phyloP scores from a whole-genome alignment of 257 asterid species.

The Solanum corneliomulleri region DNA sequence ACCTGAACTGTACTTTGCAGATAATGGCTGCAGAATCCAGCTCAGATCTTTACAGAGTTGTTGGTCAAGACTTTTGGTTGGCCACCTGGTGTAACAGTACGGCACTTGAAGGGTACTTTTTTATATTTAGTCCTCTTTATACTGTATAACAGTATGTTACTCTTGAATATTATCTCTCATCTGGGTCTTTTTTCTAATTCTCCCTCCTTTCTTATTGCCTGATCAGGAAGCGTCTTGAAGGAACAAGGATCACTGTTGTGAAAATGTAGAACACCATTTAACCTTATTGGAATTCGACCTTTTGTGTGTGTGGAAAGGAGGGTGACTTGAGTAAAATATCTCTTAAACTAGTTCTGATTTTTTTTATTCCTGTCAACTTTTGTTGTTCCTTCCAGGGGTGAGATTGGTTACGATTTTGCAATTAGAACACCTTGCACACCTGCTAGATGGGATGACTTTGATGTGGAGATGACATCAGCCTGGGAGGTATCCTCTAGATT shows the following conservation, averaged over 20 bases:
- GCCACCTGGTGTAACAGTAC: conserved; percentile 78
- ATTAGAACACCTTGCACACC: conserved; percentile 74
- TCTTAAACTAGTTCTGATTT: background rate
- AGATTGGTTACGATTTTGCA: conserved; percentile 67
- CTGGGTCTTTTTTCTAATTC: background rate
- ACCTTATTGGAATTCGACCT: background rate
- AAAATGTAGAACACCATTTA: conserved; percentile 35
- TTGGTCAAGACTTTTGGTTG: conserved; percentile 95
- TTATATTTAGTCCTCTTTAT: conserved; percentile 3
- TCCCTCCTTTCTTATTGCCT: conserved; percentile 12
- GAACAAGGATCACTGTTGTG: conserved; percentile 72
- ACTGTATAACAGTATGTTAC: background rate
- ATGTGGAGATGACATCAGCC: conserved; percentile 82
- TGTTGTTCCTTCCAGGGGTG: conserved; percentile 40
- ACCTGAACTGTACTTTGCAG: conserved; percentile 29
- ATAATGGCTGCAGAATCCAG: conserved; percentile 76
- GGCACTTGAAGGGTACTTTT: conserved; percentile 73
- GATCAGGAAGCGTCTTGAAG: conserved; percentile 85
- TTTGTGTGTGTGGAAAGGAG: background rate
- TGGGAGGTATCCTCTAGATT: conserved; percentile 60
- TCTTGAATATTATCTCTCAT: background rate
- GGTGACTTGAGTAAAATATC: background rate
- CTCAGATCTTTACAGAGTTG: conserved; percentile 62
- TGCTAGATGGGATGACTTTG: conserved; percentile 86
- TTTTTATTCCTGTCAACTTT: background rate